Evolutionary conservation across 345 rosid species (phyloP).

Genomic region (Adansonia digitata): DNA sequence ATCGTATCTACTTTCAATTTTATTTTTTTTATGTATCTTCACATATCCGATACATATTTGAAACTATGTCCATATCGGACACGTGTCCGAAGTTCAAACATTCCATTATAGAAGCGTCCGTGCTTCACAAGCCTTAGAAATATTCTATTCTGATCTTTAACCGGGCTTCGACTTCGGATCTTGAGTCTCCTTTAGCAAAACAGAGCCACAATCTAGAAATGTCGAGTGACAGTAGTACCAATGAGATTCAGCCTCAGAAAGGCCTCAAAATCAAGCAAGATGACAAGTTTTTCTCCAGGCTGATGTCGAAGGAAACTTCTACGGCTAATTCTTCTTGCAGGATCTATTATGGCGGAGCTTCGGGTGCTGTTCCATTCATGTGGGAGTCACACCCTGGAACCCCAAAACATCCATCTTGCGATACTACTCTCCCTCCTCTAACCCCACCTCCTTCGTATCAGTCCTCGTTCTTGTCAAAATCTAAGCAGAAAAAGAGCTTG

Average conservation of each 20-base stretch:
- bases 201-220: no score
- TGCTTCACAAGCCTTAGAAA: no score
- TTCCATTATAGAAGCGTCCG: no score
- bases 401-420: constrained; percentile 46
- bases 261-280: constrained; percentile 36
- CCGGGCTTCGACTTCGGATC: constrained; percentile 32
- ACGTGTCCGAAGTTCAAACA: no score
- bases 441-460: constrained; percentile 56
- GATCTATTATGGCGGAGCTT: constrained; percentile 66
- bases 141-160: constrained; percentile 6
- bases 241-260: constrained; percentile 7
- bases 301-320: constrained; percentile 58
- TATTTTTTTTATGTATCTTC: no score
- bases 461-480: constrained; percentile 22
- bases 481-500: constrained; percentile 16
- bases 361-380: constrained; percentile 55
- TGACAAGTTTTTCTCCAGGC: constrained; percentile 47
- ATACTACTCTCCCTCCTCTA: constrained; percentile 36
- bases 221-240: constrained; percentile 7
- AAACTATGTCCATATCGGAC: no score
- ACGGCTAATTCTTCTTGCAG: constrained; percentile 55
- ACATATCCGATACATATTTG: no score
- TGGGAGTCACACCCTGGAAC: constrained; percentile 92
- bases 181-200: constrained; percentile 2
- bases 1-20: no score